Conservation (phyloP, 164 flowering plant species). For the Tetrastigma voinierianum region DNA sequence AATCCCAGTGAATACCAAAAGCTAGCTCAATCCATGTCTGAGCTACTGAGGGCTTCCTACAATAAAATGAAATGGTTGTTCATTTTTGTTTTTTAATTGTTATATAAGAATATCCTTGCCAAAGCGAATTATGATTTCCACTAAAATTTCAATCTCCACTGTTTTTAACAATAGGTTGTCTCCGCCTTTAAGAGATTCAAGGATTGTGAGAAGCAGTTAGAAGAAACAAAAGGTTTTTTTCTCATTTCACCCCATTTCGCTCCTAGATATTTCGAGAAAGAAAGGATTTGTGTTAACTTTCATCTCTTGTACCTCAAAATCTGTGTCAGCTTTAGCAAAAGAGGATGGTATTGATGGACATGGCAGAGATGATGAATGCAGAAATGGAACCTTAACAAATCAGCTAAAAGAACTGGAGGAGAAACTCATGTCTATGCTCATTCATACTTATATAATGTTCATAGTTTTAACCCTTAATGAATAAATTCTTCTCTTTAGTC, state of each 20-base stretch:
- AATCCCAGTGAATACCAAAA: constrained; percentile 89
- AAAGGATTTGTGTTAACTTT: background rate
- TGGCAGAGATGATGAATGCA: constrained; percentile 86
- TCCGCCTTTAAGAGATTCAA: constrained; percentile 60
- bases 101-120: background rate
- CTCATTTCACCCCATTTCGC: background rate
- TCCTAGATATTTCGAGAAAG: background rate
- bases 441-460: background rate
- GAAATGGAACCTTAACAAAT: constrained; percentile 57
- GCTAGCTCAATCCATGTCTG: constrained; percentile 88
- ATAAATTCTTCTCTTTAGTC: too few species aligned
- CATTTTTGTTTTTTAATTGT: constrained; percentile 1
- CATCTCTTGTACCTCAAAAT: background rate
- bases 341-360: constrained; percentile 82
- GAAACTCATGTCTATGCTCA: constrained; percentile 52
- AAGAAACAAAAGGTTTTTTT: constrained; percentile 82
- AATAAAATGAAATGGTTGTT: background rate
- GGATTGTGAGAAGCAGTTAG: constrained; percentile 85
- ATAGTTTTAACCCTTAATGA: background rate
- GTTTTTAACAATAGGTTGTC: constrained; percentile 58
- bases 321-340: constrained; percentile 65
- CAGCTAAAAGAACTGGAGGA: constrained; percentile 77
- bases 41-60: constrained; percentile 73
- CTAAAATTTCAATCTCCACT: background rate
- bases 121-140: background rate